Conservation (phyloP, 2,329 filamentous ascomycete genomes). For the Ophiostoma pallidulum region DNA sequence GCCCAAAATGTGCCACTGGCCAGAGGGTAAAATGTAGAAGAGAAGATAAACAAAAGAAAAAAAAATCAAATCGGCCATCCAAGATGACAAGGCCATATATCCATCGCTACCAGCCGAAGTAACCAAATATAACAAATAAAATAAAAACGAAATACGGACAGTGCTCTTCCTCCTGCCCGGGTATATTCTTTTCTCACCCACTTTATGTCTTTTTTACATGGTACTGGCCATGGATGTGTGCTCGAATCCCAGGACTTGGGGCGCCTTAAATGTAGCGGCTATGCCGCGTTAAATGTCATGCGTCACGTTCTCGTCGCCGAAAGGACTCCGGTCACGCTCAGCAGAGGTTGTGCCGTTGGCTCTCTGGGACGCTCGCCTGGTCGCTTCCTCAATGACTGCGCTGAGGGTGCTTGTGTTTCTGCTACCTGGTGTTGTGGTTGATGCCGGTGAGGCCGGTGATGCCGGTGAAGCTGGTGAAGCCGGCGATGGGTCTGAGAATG, state of each 20-base stretch:
- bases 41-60: constrained; percentile 1
- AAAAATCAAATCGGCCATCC: neutral
- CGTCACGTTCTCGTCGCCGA: constrained; percentile 50
- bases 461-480: neutral
- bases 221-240: too few relatives aligned
- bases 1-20: neutral
- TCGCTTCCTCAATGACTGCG: constrained; percentile 46
- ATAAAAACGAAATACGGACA: too few relatives aligned
- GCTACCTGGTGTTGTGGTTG: constrained; percentile 19
- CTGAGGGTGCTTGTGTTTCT: constrained; percentile 40
- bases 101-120: neutral
- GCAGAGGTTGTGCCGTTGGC: constrained; percentile 23
- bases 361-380: constrained; percentile 30
- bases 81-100: constrained; percentile 1
- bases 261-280: neutral
- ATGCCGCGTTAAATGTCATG: constrained; percentile 32
- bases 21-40: neutral
- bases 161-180: neutral
- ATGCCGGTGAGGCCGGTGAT: neutral
- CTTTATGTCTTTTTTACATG: neutral
- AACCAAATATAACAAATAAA: constrained; percentile 1
- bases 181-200: constrained; percentile 3
- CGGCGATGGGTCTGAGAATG: constrained; percentile 48
- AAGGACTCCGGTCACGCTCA: constrained; percentile 37
- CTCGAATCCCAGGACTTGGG: too few relatives aligned